Evolutionary conservation across 176 grass and related monocot genomes (phyloP), one percentile per base, ranked within the genome.

Genomic region (Oryza meyeriana): DNA sequence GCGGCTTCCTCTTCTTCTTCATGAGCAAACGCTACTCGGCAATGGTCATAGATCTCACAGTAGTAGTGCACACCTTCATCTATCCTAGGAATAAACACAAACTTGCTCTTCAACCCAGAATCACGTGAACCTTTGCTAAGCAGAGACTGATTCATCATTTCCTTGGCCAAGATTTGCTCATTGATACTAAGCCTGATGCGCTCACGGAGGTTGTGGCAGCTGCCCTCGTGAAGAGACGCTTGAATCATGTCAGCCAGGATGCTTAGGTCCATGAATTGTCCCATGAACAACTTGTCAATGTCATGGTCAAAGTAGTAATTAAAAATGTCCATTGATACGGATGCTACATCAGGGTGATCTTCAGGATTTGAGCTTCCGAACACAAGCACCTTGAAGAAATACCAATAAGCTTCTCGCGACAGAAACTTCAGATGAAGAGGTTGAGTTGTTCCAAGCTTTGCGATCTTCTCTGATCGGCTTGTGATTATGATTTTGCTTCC

Each of bases 401-500:
- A n/a, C n/a, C n/a, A n/a, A n/a, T n/a, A n/a, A n/a, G n/a, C n/a
- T n/a, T n/a, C n/a, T n/a, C n/a, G n/a, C n/a, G n/a, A n/a, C n/a
- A n/a, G n/a, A n/a, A n/a, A n/a, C n/a, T n/a, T n/a, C n/a, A n/a
- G n/a, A n/a, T n/a, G n/a, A n/a, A n/a, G n/a, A n/a, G n/a, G n/a
- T n/a, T n/a, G n/a, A n/a, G n/a, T n/a, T n/a, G n/a, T n/a, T n/a
- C n/a, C n/a, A n/a, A n/a, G n/a, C n/a, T n/a, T n/a, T n/a, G n/a
- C n/a, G n/a, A n/a, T n/a, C n/a, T n/a, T n/a, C n/a, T n/a, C n/a
- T n/a, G n/a, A n/a, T n/a, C n/a, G n/a, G n/a, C n/a, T 47, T 47
- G 44, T 47, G 44, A 47, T 47, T 47, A 87, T 67, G 10, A 87
- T 42, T n/a, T 80, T 87, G 52, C 85, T 87, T 33, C 66, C 76